Conservation (phyloP, 495 filamentous ascomycete genomes). For the Talaromyces liani region DNA sequence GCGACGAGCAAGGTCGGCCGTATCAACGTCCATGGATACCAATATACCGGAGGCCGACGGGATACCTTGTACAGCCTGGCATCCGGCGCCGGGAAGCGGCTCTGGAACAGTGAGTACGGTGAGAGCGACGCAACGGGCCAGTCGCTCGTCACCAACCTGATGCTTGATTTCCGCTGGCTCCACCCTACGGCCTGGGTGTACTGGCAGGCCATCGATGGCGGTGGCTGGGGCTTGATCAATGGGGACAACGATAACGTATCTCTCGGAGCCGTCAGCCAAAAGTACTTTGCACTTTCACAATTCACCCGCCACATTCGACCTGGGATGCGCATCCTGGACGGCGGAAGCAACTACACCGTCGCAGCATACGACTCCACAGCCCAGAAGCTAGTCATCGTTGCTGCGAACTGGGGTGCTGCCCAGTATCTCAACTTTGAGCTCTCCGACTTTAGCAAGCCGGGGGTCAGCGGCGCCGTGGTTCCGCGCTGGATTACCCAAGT, state of each 20-base stretch:
- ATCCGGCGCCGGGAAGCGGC: constrained; percentile 15
- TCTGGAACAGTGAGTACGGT: constrained; percentile 35
- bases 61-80: constrained; percentile 17
- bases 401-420: constrained; percentile 25
- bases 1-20: constrained; percentile 17
- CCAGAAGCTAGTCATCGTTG: constrained; percentile 27
- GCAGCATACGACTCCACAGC: constrained; percentile 24
- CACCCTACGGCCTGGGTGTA: constrained; percentile 32
- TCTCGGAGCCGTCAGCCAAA: constrained; percentile 19
- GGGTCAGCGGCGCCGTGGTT: constrained; percentile 19
- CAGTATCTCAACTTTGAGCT: constrained; percentile 32
- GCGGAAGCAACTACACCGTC: constrained; percentile 21
- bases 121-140: constrained; percentile 25
- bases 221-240: constrained; percentile 27
- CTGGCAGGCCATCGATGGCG: constrained; percentile 29
- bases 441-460: constrained; percentile 15
- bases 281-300: constrained; percentile 29
- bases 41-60: constrained; percentile 21
- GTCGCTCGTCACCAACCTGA: constrained; percentile 21
- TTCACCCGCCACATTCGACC: constrained; percentile 25
- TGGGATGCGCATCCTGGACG: constrained; percentile 28
- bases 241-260: constrained; percentile 22
- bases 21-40: constrained; percentile 33
- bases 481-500: constrained; percentile 28
- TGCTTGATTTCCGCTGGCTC: constrained; percentile 30